phyloP scores from a whole-genome alignment of 352 stramenopile genomes.

The Globisporangium polare region DNA sequence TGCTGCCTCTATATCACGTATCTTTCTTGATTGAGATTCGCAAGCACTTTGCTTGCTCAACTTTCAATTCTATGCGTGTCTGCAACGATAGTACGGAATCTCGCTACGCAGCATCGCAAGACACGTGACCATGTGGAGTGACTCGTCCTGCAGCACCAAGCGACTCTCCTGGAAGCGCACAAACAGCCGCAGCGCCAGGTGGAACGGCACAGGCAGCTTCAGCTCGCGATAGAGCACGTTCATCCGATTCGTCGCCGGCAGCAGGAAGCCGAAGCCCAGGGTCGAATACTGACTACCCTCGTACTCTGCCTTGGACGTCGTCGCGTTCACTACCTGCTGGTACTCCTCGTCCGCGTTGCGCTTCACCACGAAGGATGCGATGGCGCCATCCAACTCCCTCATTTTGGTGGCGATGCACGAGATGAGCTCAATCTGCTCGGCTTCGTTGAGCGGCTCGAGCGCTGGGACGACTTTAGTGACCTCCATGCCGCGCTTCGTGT shows the following conservation, averaged over 20 bases:
- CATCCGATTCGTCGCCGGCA: slow-evolving; percentile 45
- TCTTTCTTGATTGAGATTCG: not conserved
- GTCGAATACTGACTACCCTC: slow-evolving; percentile 51
- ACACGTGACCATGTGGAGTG: slow-evolving; percentile 41
- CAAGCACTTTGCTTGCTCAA: not conserved
- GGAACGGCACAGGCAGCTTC: slow-evolving; percentile 47
- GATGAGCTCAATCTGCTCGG: slow-evolving; percentile 34
- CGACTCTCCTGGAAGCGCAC: slow-evolving; percentile 57
- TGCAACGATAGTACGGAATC: slow-evolving; percentile 51
- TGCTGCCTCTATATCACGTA: not conserved
- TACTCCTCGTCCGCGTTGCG: slow-evolving; percentile 32
- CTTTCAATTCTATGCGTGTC: slow-evolving; percentile 7
- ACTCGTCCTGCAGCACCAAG: slow-evolving; percentile 48
- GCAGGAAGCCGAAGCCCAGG: slow-evolving; percentile 50
- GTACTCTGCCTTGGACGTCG: slow-evolving; percentile 29
- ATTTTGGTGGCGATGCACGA: slow-evolving; percentile 20
- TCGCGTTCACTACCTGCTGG: slow-evolving; percentile 32
- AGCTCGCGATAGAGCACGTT: slow-evolving; percentile 58
- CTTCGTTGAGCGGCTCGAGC: slow-evolving; percentile 28
- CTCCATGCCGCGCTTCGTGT: slow-evolving; percentile 27
- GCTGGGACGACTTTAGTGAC: slow-evolving; percentile 18
- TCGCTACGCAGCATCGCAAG: slow-evolving; percentile 44
- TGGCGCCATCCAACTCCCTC: slow-evolving; percentile 21
- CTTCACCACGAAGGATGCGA: slow-evolving; percentile 27
- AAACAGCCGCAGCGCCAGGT: slow-evolving; percentile 45